phyloP scores from a whole-genome alignment of 1,284 basidiomycete species.

The Ustilago shanxiensis region DNA sequence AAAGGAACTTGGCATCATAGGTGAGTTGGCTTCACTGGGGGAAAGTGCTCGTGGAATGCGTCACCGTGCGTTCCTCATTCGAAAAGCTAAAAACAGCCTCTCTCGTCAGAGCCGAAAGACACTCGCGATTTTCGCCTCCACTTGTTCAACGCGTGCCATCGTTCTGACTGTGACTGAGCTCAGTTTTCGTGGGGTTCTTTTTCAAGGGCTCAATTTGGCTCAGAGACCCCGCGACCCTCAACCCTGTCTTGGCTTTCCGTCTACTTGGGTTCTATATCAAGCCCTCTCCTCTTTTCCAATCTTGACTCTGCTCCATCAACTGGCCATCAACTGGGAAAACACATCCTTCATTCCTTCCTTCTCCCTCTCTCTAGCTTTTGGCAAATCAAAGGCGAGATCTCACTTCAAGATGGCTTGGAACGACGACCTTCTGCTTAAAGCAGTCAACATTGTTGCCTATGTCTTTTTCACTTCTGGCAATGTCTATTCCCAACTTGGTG shows the following conservation, averaged over 20 bases:
- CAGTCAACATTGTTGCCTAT: conserved; percentile 83
- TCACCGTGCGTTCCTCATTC: conserved; percentile 26
- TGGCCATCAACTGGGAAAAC: not conserved
- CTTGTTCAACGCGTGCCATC: not conserved
- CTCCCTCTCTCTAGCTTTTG: too few relatives aligned
- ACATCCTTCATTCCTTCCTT: not conserved
- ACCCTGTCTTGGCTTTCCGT: not conserved
- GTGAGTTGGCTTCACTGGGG: too few relatives aligned
- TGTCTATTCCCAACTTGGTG: conserved; percentile 80
- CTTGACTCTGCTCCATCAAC: not conserved
- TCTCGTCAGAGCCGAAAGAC: not conserved
- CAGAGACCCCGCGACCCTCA: not conserved
- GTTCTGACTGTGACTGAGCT: not conserved
- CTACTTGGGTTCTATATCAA: not conserved
- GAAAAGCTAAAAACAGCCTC: not conserved
- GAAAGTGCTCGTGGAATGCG: conserved; percentile 14
- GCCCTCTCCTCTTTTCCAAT: not conserved
- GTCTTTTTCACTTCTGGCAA: conserved; percentile 87
- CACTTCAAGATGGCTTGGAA: conserved; percentile 49
- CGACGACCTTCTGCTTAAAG: conserved; percentile 70
- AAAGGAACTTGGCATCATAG: too few relatives aligned
- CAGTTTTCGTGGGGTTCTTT: too few relatives aligned
- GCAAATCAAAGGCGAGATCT: not conserved
- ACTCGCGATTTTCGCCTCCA: not conserved
- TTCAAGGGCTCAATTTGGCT: not conserved